phyloP scores from a whole-genome alignment of 345 rosid genomes.

The Chamaenerion angustifolium region DNA sequence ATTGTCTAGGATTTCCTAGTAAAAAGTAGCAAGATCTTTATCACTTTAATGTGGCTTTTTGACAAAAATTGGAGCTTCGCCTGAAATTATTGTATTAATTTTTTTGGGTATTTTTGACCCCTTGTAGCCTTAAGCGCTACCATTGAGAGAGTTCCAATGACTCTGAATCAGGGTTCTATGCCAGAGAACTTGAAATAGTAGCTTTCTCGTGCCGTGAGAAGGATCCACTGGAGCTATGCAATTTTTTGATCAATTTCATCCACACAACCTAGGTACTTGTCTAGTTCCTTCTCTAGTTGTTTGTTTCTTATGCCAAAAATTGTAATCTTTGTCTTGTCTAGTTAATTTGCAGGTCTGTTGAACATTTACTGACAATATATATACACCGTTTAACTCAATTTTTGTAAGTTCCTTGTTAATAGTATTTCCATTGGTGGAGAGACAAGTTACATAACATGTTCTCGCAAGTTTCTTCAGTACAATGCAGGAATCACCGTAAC shows the following conservation, averaged over 20 bases:
- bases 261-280: slow-evolving; percentile 57
- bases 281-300: neutral
- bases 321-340: too few relatives aligned
- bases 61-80: neutral
- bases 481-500: slow-evolving; percentile 40
- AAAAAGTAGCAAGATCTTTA: too few relatives aligned
- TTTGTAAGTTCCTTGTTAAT: too few relatives aligned
- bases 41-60: neutral
- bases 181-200: slow-evolving; percentile 54
- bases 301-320: neutral
- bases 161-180: slow-evolving; percentile 19
- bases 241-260: slow-evolving; percentile 83
- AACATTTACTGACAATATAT: too few relatives aligned
- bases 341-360: too few relatives aligned
- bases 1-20: too few relatives aligned
- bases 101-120: neutral
- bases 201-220: slow-evolving; percentile 72
- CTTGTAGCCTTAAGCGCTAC: slow-evolving; percentile 3
- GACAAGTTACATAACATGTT: slow-evolving; percentile 25
- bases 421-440: slow-evolving; percentile 47
- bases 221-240: slow-evolving; percentile 83
- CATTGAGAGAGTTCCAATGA: slow-evolving; percentile 19
- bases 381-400: too few relatives aligned
- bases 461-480: slow-evolving; percentile 28
- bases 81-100: neutral